Conservation (phyloP, 2,329 filamentous ascomycete species). For the Colletotrichum camelliae region DNA sequence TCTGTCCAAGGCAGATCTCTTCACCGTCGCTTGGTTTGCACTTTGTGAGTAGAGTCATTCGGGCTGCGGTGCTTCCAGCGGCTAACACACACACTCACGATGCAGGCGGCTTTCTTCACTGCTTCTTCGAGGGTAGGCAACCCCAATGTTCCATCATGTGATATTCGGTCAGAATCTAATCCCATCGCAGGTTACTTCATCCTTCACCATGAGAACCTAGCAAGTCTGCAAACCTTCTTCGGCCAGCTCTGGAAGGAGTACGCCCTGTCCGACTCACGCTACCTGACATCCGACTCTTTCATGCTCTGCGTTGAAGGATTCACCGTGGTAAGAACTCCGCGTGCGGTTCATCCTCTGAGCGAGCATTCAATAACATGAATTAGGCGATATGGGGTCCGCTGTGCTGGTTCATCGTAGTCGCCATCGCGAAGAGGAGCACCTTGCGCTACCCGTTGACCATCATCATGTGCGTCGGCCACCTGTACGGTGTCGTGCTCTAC, state of each 20-base stretch:
- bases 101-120: conserved; percentile 72
- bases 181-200: conserved; percentile 71
- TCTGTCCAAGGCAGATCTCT: conserved; percentile 44
- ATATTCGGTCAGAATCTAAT: not conserved
- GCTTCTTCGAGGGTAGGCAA: conserved; percentile 76
- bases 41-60: conserved; percentile 48
- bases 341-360: not conserved
- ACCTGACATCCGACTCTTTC: conserved; percentile 81
- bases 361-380: no score
- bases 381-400: conserved; percentile 65
- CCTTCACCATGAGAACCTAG: conserved; percentile 69
- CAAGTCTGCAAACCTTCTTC: conserved; percentile 72
- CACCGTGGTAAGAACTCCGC: conserved; percentile 65
- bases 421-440: conserved; percentile 48
- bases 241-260: conserved; percentile 96
- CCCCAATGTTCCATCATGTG: not conserved
- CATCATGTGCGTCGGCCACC: conserved; percentile 56
- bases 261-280: conserved; percentile 83
- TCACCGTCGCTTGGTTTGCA: conserved; percentile 58
- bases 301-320: conserved; percentile 88
- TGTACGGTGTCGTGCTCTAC: conserved; percentile 69
- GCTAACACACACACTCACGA: conserved; percentile 8
- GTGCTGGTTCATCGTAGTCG: conserved; percentile 52
- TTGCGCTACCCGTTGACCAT: conserved; percentile 58
- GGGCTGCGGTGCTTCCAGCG: not conserved